phyloP scores from a whole-genome alignment of 345 rosid species.

The Pistacia vera region DNA sequence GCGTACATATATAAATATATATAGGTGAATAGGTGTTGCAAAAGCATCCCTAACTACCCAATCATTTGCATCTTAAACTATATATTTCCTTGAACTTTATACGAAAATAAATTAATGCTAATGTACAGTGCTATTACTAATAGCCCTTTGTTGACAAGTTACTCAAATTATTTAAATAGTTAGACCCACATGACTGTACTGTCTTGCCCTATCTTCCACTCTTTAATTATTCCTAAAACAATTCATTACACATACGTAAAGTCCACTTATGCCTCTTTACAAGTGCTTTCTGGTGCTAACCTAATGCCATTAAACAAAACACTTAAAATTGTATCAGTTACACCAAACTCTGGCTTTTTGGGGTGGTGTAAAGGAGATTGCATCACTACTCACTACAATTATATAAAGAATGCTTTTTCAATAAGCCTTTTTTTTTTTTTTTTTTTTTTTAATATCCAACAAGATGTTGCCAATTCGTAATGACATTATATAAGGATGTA shows the following conservation, averaged over 20 bases:
- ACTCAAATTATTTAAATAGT: background rate
- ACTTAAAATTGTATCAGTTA: background rate
- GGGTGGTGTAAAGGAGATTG: background rate
- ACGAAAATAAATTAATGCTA: background rate
- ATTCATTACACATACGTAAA: background rate
- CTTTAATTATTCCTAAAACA: background rate
- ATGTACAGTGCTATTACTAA: background rate
- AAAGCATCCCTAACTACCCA: conserved; percentile 39
- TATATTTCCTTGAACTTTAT: background rate
- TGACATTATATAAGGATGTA: too few relatives aligned
- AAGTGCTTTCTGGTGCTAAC: background rate
- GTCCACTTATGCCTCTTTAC: background rate
- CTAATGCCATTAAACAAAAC: background rate
- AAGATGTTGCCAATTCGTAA: too few relatives aligned
- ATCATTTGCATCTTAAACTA: conserved; percentile 30
- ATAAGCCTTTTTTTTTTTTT: too few relatives aligned
- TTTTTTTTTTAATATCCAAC: too few relatives aligned
- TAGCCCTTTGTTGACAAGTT: background rate
- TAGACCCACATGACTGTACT: background rate
- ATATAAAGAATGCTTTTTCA: too few relatives aligned
- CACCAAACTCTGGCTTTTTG: conserved; percentile 1
- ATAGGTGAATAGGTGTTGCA: conserved; percentile 14
- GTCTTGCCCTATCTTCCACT: background rate
- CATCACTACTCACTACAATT: too few relatives aligned
- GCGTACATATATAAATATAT: too few relatives aligned